Evolutionary conservation across 257 asterid species (phyloP).

Genomic region (Capsicum chinense): DNA sequence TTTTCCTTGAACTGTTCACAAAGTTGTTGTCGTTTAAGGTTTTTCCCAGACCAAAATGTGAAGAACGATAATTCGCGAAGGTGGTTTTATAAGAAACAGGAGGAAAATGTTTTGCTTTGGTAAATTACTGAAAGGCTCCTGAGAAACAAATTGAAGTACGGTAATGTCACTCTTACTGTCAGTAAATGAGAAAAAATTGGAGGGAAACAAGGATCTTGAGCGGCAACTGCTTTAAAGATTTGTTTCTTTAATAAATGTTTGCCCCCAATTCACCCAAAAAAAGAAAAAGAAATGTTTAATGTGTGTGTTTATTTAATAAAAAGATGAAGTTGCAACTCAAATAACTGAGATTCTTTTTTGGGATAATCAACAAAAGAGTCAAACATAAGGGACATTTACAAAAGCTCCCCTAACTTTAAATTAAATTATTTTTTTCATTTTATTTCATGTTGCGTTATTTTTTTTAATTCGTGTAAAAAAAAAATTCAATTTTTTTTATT

Average conservation of each 20-base stretch:
- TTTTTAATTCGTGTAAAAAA: too few species aligned
- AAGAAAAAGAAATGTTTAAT: not conserved
- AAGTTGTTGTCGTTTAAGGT: not conserved
- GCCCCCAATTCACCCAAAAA: not conserved
- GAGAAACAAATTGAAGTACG: not conserved
- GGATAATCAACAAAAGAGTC: too few species aligned
- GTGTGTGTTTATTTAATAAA: not conserved
- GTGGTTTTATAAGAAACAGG: not conserved
- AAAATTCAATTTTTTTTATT: too few species aligned
- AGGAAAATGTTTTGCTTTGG: not conserved
- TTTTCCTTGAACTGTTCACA: not conserved
- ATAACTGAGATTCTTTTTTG: too few species aligned
- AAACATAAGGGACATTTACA: too few species aligned
- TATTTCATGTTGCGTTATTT: too few species aligned
- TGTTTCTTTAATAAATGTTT: not conserved
- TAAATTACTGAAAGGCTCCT: not conserved
- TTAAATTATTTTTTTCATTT: too few species aligned
- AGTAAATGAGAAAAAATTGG: not conserved
- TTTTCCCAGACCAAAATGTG: constrained; percentile 16
- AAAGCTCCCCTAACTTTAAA: too few species aligned
- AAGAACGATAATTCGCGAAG: not conserved
- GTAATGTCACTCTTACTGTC: not conserved
- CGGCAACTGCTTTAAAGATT: not conserved
- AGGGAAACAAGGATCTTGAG: constrained; percentile 8
- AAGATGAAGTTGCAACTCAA: not conserved